Evolutionary conservation across 164 flowering plant genomes (phyloP).

Genomic region (Magnolia kwangsiensis): DNA sequence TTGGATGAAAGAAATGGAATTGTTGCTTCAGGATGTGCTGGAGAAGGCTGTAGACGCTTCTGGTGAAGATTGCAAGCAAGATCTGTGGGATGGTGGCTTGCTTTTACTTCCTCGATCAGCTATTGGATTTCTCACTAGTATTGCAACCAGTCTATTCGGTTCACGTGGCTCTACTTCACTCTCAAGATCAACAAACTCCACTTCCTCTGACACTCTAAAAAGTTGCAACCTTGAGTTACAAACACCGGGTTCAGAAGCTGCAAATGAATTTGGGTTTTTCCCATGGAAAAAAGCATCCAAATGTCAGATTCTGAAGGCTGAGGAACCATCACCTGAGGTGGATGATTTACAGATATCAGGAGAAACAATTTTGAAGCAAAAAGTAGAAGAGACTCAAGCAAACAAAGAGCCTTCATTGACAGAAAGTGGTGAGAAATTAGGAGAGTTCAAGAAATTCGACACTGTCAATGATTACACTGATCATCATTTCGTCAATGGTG

Average conservation of each 20-base stretch:
- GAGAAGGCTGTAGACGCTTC: conserved; percentile 17
- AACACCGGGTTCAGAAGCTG: conserved; percentile 17
- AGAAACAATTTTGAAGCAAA: conserved; percentile 14
- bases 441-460: conserved; percentile 60
- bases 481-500: conserved; percentile 59
- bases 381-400: conserved; percentile 22
- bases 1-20: not conserved
- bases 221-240: conserved; percentile 1
- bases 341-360: conserved; percentile 20
- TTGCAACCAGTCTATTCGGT: conserved; percentile 53
- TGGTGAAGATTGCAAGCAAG: conserved; percentile 25
- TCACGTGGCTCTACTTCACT: conserved; percentile 39
- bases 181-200: conserved; percentile 20
- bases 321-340: conserved; percentile 8
- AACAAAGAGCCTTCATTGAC: not conserved
- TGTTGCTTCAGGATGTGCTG: conserved; percentile 14
- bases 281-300: conserved; percentile 26
- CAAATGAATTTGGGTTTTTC: conserved; percentile 14
- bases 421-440: conserved; percentile 10
- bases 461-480: conserved; percentile 58
- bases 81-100: conserved; percentile 25
- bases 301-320: conserved; percentile 18
- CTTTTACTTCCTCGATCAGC: conserved; percentile 56
- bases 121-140: conserved; percentile 50
- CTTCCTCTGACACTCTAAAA: conserved; percentile 3